Evolutionary conservation across 75 land plant genomes (phyloP).

Genomic region (Larix kaempferi): DNA sequence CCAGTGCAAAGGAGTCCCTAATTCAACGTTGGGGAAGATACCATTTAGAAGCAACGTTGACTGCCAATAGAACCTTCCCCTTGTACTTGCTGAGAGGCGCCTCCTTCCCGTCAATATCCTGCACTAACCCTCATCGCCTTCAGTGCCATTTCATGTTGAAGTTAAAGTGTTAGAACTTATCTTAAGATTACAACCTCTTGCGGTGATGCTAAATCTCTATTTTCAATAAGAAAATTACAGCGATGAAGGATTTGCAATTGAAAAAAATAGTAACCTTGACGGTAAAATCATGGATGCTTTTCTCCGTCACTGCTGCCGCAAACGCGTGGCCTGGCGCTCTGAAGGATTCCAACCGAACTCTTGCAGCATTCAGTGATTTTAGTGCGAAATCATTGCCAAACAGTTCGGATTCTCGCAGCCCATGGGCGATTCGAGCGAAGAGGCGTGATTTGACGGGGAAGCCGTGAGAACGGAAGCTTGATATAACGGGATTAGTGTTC

Average conservation of each 20-base stretch:
- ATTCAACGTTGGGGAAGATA: slow-evolving; percentile 11
- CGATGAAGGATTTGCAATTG: not conserved
- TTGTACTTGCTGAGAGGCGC: slow-evolving; percentile 70
- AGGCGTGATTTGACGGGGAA: not conserved
- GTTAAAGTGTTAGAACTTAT: not conserved
- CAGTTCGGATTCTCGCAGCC: slow-evolving; percentile 21
- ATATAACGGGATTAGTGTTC: not conserved
- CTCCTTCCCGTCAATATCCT: slow-evolving; percentile 79
- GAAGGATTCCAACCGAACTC: not conserved
- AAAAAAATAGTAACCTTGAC: slow-evolving; percentile 36
- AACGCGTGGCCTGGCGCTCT: slow-evolving; percentile 21
- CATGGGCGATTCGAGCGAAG: slow-evolving; percentile 13
- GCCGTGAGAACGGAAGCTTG: not conserved
- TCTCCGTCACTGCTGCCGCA: slow-evolving; percentile 52
- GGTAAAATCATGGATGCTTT: slow-evolving; percentile 57
- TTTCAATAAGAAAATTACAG: not conserved
- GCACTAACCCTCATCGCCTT: not conserved
- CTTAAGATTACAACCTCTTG: no score
- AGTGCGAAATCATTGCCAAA: slow-evolving; percentile 16
- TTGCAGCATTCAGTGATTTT: slow-evolving; percentile 14
- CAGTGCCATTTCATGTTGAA: not conserved
- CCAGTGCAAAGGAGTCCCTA: no score
- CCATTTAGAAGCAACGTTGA: slow-evolving; percentile 93
- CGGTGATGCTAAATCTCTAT: not conserved
- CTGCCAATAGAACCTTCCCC: slow-evolving; percentile 71